phyloP scores from a whole-genome alignment of 2,329 filamentous ascomycete genomes.

The Calonectria montana region DNA sequence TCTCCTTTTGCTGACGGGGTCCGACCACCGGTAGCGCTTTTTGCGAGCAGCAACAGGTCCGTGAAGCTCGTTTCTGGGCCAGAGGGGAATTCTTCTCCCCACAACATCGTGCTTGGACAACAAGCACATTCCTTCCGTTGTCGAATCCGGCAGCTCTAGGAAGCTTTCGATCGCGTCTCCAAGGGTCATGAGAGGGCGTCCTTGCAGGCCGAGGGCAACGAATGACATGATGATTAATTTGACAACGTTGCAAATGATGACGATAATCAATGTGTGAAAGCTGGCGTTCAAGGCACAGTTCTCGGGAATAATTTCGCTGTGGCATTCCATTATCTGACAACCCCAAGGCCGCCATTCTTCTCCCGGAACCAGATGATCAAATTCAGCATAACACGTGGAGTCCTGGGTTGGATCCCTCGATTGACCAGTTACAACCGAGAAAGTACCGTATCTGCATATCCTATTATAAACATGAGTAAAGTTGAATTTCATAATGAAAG shows the following conservation, averaged over 20 bases:
- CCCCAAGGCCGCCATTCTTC: slow-evolving; percentile 10
- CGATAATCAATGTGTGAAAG: neutral
- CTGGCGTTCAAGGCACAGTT: neutral
- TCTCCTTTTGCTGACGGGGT: neutral
- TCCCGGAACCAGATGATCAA: neutral
- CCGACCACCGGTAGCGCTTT: neutral
- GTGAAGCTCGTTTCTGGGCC: neutral
- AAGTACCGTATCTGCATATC: no score
- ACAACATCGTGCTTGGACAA: slow-evolving; percentile 2
- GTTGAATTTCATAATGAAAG: no score
- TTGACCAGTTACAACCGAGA: no score
- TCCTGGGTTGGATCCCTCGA: no score
- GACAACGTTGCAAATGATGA: neutral
- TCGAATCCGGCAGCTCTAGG: neutral
- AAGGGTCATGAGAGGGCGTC: neutral
- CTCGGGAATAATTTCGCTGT: slow-evolving; percentile 6
- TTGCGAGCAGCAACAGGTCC: neutral
- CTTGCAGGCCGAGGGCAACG: slow-evolving; percentile 19
- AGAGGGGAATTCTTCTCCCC: neutral
- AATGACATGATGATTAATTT: neutral
- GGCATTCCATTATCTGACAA: neutral
- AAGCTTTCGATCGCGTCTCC: slow-evolving; percentile 9
- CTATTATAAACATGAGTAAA: neutral
- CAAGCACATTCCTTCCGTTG: neutral
- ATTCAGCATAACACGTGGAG: neutral